Evolutionary conservation across 345 rosid genomes (phyloP).

Genomic region (Arabidopsis thaliana): TAIR10.1 NC_003076.8:24846501-24847000

Average conservation of each 20-base stretch:
- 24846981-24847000: slow-evolving; percentile 14
- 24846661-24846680: slow-evolving; percentile 97
- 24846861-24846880: slow-evolving; percentile 38
- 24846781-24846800: slow-evolving; percentile 97
- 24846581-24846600: slow-evolving; percentile 97
- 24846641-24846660: slow-evolving; percentile 71
- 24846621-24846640: slow-evolving; percentile 85
- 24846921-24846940: slow-evolving; percentile 24
- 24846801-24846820: slow-evolving; percentile 94
- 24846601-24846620: slow-evolving; percentile 98
- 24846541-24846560: slow-evolving; percentile 93
- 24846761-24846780: slow-evolving; percentile 85
- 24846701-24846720: slow-evolving; percentile 88
- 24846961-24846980: slow-evolving; percentile 12
- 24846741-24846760: slow-evolving; percentile 94
- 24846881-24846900: slow-evolving; percentile 38
- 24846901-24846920: slow-evolving; percentile 26
- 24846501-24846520: not conserved
- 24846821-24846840: slow-evolving; percentile 62
- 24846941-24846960: slow-evolving; percentile 7
- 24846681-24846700: slow-evolving; percentile 98
- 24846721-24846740: slow-evolving; percentile 87
- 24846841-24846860: slow-evolving; percentile 60
- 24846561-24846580: slow-evolving; percentile 97
- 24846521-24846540: slow-evolving; percentile 98